Percentiles rank a stretch among this genome's conserved stretches.
Conservation (phyloP, 257 asterid species). For the Capsicum rhomboideum region DNA sequence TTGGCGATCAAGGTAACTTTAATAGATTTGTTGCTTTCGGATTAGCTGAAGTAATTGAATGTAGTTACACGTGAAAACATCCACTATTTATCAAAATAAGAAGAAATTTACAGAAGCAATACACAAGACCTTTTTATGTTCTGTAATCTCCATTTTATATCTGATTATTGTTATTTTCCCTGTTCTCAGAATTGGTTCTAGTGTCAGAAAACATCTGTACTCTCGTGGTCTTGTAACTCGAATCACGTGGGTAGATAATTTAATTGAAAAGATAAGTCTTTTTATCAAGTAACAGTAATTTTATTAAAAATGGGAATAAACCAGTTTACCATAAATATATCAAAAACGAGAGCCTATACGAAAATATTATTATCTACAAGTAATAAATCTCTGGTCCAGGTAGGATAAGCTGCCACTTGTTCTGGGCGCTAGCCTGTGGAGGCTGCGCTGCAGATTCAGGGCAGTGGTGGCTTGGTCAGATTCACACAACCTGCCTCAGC, state of each 20-base stretch:
- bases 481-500: no score
- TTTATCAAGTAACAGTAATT: neutral
- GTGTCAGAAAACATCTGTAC: neutral
- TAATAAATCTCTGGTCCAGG: neutral
- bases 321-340: neutral
- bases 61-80: neutral
- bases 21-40: neutral
- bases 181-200: neutral
- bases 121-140: neutral
- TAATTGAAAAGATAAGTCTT: neutral
- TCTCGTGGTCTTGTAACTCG: neutral
- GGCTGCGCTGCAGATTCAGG: no score
- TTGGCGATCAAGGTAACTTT: conserved; percentile 70
- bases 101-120: neutral
- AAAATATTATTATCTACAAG: neutral
- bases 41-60: neutral
- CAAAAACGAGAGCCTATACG: neutral
- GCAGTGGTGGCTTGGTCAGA: no score
- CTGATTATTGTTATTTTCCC: neutral
- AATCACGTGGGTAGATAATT: neutral
- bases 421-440: no score
- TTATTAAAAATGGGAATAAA: neutral
- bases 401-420: neutral
- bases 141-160: neutral
- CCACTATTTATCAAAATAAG: neutral